Evolutionary conservation across 345 rosid genomes (phyloP).

Genomic region (Fremontodendron californicum): DNA sequence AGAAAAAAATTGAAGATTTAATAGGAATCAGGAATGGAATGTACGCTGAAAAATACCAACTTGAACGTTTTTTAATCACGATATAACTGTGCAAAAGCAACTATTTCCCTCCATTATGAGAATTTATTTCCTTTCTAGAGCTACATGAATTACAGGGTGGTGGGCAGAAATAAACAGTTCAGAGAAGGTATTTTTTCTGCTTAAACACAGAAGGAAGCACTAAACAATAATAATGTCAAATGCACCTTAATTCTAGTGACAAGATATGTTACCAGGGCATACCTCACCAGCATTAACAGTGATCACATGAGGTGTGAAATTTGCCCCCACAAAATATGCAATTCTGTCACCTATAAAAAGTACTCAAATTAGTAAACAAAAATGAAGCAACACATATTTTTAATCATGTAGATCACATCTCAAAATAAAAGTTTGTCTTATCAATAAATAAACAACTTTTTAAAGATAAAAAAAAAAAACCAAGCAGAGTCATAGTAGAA

Average conservation of each 20-base stretch:
- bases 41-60: background rate
- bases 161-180: background rate
- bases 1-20: background rate
- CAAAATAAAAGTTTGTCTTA: background rate
- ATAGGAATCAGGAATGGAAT: background rate
- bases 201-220: background rate
- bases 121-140: background rate
- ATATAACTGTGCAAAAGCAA: background rate
- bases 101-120: background rate
- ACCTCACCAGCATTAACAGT: constrained; percentile 89
- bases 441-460: background rate
- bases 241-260: background rate
- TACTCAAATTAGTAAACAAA: constrained; percentile 12
- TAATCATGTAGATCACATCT: background rate
- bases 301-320: constrained; percentile 79
- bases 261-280: constrained; percentile 19
- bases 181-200: background rate
- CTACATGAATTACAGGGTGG: background rate
- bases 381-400: background rate
- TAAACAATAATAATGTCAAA: too few species aligned
- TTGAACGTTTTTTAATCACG: background rate
- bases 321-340: constrained; percentile 54
- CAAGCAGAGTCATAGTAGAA: background rate
- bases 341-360: constrained; percentile 41
- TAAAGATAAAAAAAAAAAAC: background rate